Percentiles rank a stretch among this genome's conserved stretches.
phyloP scores from a whole-genome alignment of 164 flowering plant species.

The Kalanchoe fedtschenkoi region DNA sequence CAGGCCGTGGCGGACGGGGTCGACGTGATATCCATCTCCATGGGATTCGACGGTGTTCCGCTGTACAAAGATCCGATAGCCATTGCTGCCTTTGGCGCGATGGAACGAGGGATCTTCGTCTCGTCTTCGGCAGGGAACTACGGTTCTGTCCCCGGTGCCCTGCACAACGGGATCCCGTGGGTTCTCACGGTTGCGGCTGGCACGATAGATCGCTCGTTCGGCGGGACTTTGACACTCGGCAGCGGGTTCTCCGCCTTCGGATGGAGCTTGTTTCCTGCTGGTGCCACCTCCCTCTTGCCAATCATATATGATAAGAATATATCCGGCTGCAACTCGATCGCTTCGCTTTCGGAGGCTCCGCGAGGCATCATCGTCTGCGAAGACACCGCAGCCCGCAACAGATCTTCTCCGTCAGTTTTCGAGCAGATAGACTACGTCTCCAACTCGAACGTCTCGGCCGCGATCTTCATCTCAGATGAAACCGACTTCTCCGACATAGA shows the following conservation, averaged over 20 bases:
- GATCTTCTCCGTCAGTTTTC: too few species aligned
- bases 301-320: slow-evolving; percentile 7
- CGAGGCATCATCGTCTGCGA: not conserved
- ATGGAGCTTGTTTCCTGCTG: slow-evolving; percentile 12
- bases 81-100: slow-evolving; percentile 27
- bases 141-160: slow-evolving; percentile 6
- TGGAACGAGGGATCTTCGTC: slow-evolving; percentile 29
- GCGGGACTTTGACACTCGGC: slow-evolving; percentile 15
- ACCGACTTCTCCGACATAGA: not conserved
- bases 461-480: slow-evolving; percentile 11
- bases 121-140: slow-evolving; percentile 38
- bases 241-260: slow-evolving; percentile 11
- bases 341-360: not conserved
- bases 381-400: too few species aligned
- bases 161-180: slow-evolving; percentile 21
- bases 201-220: slow-evolving; percentile 14
- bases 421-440: too few species aligned
- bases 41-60: slow-evolving; percentile 16
- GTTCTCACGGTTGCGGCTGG: slow-evolving; percentile 15
- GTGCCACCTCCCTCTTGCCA: not conserved
- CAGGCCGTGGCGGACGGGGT: slow-evolving; percentile 48
- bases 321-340: not conserved
- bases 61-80: slow-evolving; percentile 19
- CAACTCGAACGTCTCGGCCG: slow-evolving; percentile 9
- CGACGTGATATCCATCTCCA: slow-evolving; percentile 32